Base-by-base conservation (phyloP, 73 alveolate species). In the Paramecium tetraurelia region DNA sequence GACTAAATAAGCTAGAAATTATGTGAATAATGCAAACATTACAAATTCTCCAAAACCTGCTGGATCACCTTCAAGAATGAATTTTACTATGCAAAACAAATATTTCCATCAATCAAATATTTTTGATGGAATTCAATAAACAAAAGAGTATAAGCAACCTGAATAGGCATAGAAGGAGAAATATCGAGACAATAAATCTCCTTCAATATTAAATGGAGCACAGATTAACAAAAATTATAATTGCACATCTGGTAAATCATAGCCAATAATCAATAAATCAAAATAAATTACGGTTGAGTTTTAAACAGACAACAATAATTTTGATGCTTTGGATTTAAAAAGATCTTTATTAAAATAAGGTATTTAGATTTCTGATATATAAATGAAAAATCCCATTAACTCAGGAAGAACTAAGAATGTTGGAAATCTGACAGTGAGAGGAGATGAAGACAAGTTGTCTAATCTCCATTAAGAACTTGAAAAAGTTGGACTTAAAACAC, bases 1-100 rank as follows among this genome's bases (percentile, higher is more conserved):
- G 58, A 75, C 87, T 35, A 75, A 75, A 75, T 29, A 33, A n/a
- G 87, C 87, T 22, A 75, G 87, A 75, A 75, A 38, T 38, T 75
- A 75, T 22, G 38, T 29, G 9, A n/a, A 38, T 75, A 41, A 38
- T 18, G 59, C 38, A 3, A 29, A 21, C 27, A 29, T 21, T 11
- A 35, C 18, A 10, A 38, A 75, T 22, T 35, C 58, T 38, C 68
- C 87, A 35, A 38, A 38, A 75, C 58, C 87, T 29, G 59, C 58
- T 35, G 68, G 68, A 75, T 35, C 68, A 16, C 58, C 68, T 12
- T 75, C 87, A 38, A 75, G 87, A 75, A 75, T 75, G 38, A 75
- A 75, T 75, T 75, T 38, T 75, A 41, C 35, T 0, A 75, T 75
- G 87, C 18, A 75, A 18, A 35, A 29, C 36, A 75, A 75, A 75